Conservation (phyloP, 257 asterid species). For the Euphrasia confusa region DNA sequence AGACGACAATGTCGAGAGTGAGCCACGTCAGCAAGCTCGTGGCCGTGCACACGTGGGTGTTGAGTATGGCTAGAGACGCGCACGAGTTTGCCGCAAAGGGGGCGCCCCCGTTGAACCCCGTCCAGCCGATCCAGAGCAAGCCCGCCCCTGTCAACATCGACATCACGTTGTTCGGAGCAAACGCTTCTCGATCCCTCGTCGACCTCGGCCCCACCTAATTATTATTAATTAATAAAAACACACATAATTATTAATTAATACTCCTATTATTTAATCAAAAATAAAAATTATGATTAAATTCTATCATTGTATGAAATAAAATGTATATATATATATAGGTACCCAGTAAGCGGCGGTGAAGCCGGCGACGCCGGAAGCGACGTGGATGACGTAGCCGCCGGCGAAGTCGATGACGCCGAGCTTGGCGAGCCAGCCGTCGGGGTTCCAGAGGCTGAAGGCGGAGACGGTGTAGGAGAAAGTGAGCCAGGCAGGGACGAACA, state of each 20-base stretch:
- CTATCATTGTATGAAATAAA: too few species aligned
- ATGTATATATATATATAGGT: too few species aligned
- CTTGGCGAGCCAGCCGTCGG: slow-evolving; percentile 41
- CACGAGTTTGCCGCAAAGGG: slow-evolving; percentile 22
- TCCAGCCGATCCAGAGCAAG: slow-evolving; percentile 32
- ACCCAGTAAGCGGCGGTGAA: slow-evolving; percentile 71
- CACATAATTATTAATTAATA: too few species aligned
- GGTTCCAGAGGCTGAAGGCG: slow-evolving; percentile 54
- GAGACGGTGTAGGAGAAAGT: slow-evolving; percentile 49
- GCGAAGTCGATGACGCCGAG: slow-evolving; percentile 49
- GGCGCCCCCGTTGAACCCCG: slow-evolving; percentile 31
- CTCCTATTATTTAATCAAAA: too few species aligned
- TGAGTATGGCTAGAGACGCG: slow-evolving; percentile 26
- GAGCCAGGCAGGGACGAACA: slow-evolving; percentile 57
- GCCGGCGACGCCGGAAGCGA: slow-evolving; percentile 58
- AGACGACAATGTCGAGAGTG: slow-evolving; percentile 25
- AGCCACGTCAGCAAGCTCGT: slow-evolving; percentile 30
- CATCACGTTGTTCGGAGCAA: slow-evolving; percentile 31
- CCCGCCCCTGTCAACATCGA: slow-evolving; percentile 31
- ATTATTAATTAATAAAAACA: too few species aligned
- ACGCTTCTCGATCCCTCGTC: slow-evolving; percentile 22
- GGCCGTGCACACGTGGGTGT: slow-evolving; percentile 33
- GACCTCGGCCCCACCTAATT: slow-evolving; percentile 28
- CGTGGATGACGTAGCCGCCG: slow-evolving; percentile 61
- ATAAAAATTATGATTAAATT: too few species aligned